Conservation (phyloP, 352 stramenopile species). For the Pythium rishiriense region DNA sequence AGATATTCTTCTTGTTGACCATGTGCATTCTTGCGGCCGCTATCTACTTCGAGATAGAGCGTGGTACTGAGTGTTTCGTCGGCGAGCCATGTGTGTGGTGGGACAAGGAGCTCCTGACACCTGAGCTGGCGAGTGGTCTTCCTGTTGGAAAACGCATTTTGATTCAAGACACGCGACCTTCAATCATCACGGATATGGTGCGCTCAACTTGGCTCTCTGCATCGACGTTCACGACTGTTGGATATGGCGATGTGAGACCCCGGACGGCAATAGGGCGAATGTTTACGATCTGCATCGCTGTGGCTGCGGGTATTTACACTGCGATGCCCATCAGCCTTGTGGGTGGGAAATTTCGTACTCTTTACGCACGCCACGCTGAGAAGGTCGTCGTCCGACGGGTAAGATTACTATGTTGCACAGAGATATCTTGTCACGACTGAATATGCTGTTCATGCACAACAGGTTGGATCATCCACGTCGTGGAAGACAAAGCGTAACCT, state of each 20-base stretch:
- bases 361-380: constrained; percentile 71
- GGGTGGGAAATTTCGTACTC: constrained; percentile 65
- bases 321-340: constrained; percentile 78
- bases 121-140: constrained; percentile 34
- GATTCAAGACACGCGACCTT: constrained; percentile 50
- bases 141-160: constrained; percentile 60
- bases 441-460: too few species aligned
- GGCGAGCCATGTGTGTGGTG: constrained; percentile 59
- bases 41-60: constrained; percentile 76
- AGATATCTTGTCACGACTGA: background rate
- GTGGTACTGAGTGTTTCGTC: constrained; percentile 66
- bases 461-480: constrained; percentile 58
- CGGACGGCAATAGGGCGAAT: constrained; percentile 65
- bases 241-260: constrained; percentile 68
- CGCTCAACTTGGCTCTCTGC: constrained; percentile 73
- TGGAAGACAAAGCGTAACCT: constrained; percentile 51
- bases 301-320: constrained; percentile 68
- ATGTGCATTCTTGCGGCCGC: constrained; percentile 63
- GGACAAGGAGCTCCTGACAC: constrained; percentile 53
- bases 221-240: constrained; percentile 68
- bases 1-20: constrained; percentile 80
- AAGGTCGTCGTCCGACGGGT: constrained; percentile 61
- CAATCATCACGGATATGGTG: constrained; percentile 70
- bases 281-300: constrained; percentile 63
- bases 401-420: constrained; percentile 1